Evolutionary conservation across 371 early-diverging fungal species (phyloP), one percentile per base, ranked within the genome.

Genomic region (Dentiscutata heterogama): DNA sequence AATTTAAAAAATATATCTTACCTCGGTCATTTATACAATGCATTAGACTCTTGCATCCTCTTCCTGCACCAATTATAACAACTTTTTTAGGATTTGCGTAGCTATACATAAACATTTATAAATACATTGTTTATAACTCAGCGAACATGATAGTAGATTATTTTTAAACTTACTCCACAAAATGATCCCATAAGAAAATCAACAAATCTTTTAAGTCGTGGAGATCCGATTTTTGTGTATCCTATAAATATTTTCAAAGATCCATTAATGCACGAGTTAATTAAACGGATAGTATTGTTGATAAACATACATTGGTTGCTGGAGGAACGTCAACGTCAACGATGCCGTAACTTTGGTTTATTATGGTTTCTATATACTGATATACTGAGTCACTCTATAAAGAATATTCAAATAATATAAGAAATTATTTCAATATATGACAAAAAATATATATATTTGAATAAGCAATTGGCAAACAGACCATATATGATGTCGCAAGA

Each of bases 161-260:
- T 46, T 46, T 46, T 46, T 51, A 51, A 35, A 80, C 80, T 80
- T 51, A 80, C 80, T 51, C 46, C 16, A 80, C 50, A 20, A 56
- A n/a, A 64, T 58, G 68, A n/a, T 80, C 80, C 80, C 80, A 80
- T 56, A 80, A 14, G 42, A 67, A 80, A 70, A 80, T 25, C n/a
- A 80, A 31, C 56, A 80, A 42, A 6, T 80, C 80, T 16, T 42
- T 71, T 27, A 80, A 70, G 54, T 80, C 71, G 13, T 29, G 56
- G 54, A 27, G 18, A 35, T 58, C 58, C 35, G 31, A 31, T 76
- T 76, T 76, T 25, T 51, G 56, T 11, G 60, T 20, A 72, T 53
- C 51, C 53, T 72, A 51, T 27, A 64, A 64, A 25, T 6, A 64
- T 58, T 58, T 20, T 46, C 46, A 46, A 46, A 46, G 1, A 11